These are phyloP conservation scores for Pythium monospermum DNA, from an alignment of 352 stramenopile genomes.

Conservation along the genomic window DNA sequence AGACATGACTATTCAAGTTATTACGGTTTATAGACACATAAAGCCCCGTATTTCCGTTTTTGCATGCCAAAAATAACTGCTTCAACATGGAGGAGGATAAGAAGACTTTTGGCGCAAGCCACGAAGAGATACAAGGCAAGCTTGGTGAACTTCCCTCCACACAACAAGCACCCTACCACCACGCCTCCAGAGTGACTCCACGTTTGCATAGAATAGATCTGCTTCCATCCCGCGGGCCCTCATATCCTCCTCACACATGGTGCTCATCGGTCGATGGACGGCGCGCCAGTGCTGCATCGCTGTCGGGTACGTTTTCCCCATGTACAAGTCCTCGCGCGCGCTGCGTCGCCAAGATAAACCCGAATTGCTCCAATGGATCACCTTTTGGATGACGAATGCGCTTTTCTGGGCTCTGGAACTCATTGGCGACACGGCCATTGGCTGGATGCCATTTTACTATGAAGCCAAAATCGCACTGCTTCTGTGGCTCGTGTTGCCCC, in stretches of 20 bases:
- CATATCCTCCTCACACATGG: constrained; percentile 27
- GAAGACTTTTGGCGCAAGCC: no score
- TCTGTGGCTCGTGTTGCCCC: constrained; percentile 63
- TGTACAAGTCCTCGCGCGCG: constrained; percentile 55
- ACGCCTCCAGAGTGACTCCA: no score
- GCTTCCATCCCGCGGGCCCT: no score
- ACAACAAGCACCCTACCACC: no score
- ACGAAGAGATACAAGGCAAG: no score
- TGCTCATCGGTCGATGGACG: constrained; percentile 45
- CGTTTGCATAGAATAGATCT: no score
- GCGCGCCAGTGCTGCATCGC: constrained; percentile 48
- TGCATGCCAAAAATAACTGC: no score
- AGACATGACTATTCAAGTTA: no score
- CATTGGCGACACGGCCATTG: constrained; percentile 48
- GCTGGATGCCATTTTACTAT: constrained; percentile 68
- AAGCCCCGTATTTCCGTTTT: no score
- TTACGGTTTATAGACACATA: no score
- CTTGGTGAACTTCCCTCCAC: no score
- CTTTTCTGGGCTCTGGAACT: constrained; percentile 55
- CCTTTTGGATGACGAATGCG: constrained; percentile 61
- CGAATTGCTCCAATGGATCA: constrained; percentile 60
- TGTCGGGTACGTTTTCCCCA: constrained; percentile 53
- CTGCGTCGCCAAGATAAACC: constrained; percentile 34
- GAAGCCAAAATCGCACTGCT: constrained; percentile 66
- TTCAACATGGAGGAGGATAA: no score